phyloP scores from a whole-genome alignment of 1,284 basidiomycete genomes.

The Apiotrichum veenhuisii region DNA sequence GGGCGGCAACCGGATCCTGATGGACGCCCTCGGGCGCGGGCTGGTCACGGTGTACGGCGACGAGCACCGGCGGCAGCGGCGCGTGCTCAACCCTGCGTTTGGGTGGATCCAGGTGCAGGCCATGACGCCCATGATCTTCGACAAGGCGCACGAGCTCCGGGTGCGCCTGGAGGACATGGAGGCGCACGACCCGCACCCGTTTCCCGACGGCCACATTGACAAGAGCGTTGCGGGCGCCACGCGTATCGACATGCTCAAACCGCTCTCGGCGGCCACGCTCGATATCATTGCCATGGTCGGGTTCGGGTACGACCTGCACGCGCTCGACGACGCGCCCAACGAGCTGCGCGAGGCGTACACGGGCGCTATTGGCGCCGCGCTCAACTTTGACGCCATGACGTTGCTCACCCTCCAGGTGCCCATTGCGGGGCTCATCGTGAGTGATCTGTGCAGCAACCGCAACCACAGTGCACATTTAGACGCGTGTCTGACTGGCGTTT shows the following conservation, averaged over 20 bases:
- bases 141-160: conserved; percentile 58
- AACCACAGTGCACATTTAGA: no score
- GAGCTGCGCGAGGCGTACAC: background rate
- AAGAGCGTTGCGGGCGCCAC: no score
- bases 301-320: background rate
- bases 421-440: no score
- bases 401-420: no score
- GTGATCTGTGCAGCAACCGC: no score
- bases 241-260: no score
- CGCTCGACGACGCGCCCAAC: background rate
- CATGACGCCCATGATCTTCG: conserved; percentile 61
- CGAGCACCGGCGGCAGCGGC: conserved; percentile 54
- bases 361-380: no score
- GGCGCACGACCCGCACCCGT: background rate
- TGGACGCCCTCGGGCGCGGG: no score
- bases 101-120: conserved; percentile 39
- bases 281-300: background rate
- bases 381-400: no score
- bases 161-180: background rate
- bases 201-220: no score
- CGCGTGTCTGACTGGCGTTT: no score
- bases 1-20: no score
- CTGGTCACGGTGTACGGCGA: background rate
- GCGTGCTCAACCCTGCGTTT: conserved; percentile 51
- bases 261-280: background rate